These are phyloP conservation scores for Clavariopsis aquatica DNA, from an alignment of 495 filamentous ascomycete genomes.

Conservation along the genomic window DNA sequence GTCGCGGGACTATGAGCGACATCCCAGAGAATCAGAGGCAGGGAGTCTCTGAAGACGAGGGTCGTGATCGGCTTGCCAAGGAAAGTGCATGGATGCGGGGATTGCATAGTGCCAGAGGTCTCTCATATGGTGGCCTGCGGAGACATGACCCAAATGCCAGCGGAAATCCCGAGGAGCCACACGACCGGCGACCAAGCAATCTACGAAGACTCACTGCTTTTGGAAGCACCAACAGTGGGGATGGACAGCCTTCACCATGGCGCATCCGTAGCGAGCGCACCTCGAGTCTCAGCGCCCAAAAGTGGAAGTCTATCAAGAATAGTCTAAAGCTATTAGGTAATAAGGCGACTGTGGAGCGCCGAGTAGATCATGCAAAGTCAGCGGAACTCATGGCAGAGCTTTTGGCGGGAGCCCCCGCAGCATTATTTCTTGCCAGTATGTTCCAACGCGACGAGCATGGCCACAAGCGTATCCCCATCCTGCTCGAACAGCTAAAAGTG, in stretches of 20 bases:
- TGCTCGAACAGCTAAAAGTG: slow-evolving; percentile 93
- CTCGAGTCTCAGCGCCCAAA: slow-evolving; percentile 75
- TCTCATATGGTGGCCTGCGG: slow-evolving; percentile 53
- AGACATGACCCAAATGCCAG: slow-evolving; percentile 42
- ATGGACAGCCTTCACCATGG: slow-evolving; percentile 54
- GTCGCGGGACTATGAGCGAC: slow-evolving; percentile 70
- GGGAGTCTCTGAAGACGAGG: slow-evolving; percentile 86
- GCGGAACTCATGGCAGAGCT: slow-evolving; percentile 95
- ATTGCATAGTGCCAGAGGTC: slow-evolving; percentile 56
- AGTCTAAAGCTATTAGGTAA: slow-evolving; percentile 80
- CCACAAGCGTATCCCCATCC: slow-evolving; percentile 88
- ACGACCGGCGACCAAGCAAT: slow-evolving; percentile 67
- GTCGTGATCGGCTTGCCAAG: slow-evolving; percentile 67
- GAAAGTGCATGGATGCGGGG: slow-evolving; percentile 59
- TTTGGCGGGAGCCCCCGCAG: slow-evolving; percentile 85
- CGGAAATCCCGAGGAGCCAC: slow-evolving; percentile 38
- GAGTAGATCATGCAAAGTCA: slow-evolving; percentile 88
- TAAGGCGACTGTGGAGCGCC: slow-evolving; percentile 72
- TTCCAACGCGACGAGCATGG: slow-evolving; percentile 96
- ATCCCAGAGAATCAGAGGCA: slow-evolving; percentile 64
- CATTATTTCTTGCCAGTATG: slow-evolving; percentile 91
- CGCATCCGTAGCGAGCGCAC: slow-evolving; percentile 60
- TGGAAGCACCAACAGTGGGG: slow-evolving; percentile 55
- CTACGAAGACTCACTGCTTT: slow-evolving; percentile 75
- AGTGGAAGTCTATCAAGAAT: slow-evolving; percentile 85